phyloP scores from a whole-genome alignment of 192 early-diverging fungal species.

The Geranomyces variabilis region DNA sequence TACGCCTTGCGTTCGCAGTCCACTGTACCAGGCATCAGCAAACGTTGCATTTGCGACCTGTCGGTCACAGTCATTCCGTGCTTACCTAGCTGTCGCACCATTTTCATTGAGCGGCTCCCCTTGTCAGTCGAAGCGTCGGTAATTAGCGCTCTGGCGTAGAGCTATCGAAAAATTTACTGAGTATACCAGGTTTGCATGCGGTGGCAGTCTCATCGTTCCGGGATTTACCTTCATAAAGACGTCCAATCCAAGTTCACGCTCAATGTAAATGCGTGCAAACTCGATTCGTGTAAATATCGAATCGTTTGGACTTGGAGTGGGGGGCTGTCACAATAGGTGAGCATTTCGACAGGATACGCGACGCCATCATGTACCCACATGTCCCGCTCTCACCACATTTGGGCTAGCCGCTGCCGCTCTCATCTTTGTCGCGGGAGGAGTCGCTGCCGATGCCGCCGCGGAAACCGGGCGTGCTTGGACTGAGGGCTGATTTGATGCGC shows the following conservation, averaged over 20 bases:
- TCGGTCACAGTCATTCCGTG: not conserved
- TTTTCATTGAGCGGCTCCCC: not conserved
- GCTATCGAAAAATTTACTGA: not conserved
- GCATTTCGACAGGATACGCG: too few relatives aligned
- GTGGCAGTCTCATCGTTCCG: not conserved
- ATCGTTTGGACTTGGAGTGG: not conserved
- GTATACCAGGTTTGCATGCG: not conserved
- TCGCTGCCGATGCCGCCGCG: too few relatives aligned
- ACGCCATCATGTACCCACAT: too few relatives aligned
- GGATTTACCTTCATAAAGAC: slow-evolving; percentile 14
- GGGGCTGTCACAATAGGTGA: too few relatives aligned
- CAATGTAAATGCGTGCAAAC: slow-evolving; percentile 27
- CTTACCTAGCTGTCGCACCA: not conserved
- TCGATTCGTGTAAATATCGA: slow-evolving; percentile 30
- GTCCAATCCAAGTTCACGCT: slow-evolving; percentile 20
- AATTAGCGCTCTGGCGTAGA: not conserved
- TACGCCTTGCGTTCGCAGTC: too few relatives aligned
- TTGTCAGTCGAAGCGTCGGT: not conserved
- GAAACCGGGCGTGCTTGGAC: too few relatives aligned
- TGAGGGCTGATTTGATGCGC: too few relatives aligned
- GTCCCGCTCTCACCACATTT: too few relatives aligned
- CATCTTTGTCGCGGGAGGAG: too few relatives aligned
- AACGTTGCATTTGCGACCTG: too few relatives aligned
- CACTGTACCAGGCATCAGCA: too few relatives aligned
- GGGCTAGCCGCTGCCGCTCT: too few relatives aligned